These are phyloP conservation scores for Botrytis medusae DNA, from an alignment of 2,329 filamentous ascomycete species.

Conservation along the genomic window DNA sequence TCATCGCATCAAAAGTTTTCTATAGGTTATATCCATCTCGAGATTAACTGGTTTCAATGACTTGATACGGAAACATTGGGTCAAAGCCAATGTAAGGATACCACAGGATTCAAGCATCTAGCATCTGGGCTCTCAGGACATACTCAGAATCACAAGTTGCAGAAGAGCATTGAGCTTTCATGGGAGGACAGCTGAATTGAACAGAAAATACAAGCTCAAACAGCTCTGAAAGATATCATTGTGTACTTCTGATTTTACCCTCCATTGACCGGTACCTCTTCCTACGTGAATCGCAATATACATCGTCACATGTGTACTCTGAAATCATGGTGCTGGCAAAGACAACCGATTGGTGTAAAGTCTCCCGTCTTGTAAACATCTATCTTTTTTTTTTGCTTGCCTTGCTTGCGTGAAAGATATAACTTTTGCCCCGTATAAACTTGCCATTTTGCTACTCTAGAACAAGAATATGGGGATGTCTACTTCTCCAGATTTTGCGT, in stretches of 20 bases:
- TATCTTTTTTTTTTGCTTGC: not conserved
- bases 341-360: not conserved
- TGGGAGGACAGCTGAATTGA: not conserved
- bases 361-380: not conserved
- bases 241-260: not conserved
- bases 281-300: not conserved
- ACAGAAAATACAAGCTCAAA: not conserved
- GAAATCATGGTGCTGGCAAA: not conserved
- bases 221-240: not conserved
- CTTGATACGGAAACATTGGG: not conserved
- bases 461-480: not conserved
- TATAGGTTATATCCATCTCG: not conserved
- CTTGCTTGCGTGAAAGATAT: not conserved
- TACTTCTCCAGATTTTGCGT: no score
- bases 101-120: not conserved
- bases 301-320: not conserved
- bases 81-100: not conserved
- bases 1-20: not conserved
- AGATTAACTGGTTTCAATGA: not conserved
- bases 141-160: not conserved
- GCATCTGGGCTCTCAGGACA: not conserved
- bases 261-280: not conserved
- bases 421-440: not conserved
- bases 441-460: no score
- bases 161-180: not conserved